phyloP scores from a whole-genome alignment of 2,329 filamentous ascomycete genomes.

The Cladosporium sp. region DNA sequence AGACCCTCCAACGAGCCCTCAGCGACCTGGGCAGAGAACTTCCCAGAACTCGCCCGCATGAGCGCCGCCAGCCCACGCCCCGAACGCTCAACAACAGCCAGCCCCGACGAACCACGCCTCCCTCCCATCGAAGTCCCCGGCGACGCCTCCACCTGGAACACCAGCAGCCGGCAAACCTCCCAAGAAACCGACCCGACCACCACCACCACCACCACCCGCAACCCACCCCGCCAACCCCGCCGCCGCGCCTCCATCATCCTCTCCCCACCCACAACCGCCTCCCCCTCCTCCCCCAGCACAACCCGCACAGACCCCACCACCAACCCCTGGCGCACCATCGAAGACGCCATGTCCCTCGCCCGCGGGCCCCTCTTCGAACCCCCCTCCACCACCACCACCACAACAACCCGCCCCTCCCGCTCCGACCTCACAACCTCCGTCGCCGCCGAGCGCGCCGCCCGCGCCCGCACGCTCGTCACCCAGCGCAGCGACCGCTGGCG shows the following conservation, averaged over 20 bases:
- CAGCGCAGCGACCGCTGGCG: constrained; percentile 20
- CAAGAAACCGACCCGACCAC: constrained; percentile 12
- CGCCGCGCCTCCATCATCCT: constrained; percentile 37
- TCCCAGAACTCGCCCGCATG: constrained; percentile 25
- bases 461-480: constrained; percentile 16
- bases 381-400: constrained; percentile 17
- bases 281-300: constrained; percentile 19
- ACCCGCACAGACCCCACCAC: constrained; percentile 25
- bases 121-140: neutral
- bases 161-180: neutral
- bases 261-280: constrained; percentile 21
- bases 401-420: constrained; percentile 10
- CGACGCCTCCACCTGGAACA: neutral
- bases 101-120: neutral
- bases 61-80: constrained; percentile 6
- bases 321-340: constrained; percentile 43
- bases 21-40: constrained; percentile 21
- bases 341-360: constrained; percentile 38
- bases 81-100: neutral
- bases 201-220: constrained; percentile 17
- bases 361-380: constrained; percentile 31
- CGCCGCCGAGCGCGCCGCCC: constrained; percentile 14
- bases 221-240: constrained; percentile 27
- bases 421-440: constrained; percentile 12
- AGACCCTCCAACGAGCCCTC: constrained; percentile 23